A percentile compares a stretch with the other conserved stretches of the same genome.
phyloP scores from a whole-genome alignment of 352 stramenopile species.

The Pelagophyceae sp. region DNA sequence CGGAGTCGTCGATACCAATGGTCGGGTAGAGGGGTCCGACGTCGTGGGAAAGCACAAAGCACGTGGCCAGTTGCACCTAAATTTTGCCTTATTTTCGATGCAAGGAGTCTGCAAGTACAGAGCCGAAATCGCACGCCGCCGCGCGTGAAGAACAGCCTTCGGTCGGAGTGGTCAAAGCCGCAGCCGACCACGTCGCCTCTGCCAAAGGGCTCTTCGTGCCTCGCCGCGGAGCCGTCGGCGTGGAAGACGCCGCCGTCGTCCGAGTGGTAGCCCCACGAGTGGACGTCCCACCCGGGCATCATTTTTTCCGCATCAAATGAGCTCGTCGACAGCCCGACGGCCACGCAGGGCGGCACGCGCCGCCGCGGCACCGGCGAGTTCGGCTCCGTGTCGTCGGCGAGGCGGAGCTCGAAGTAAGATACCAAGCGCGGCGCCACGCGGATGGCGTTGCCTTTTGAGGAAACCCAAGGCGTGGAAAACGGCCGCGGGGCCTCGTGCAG shows the following conservation, averaged over 20 bases:
- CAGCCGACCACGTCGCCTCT: slow-evolving; percentile 4
- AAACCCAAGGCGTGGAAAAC: too few relatives aligned
- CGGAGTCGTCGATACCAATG: neutral
- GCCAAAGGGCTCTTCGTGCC: neutral
- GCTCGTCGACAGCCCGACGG: neutral
- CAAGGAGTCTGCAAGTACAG: too few relatives aligned
- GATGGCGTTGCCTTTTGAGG: too few relatives aligned
- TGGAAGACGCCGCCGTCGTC: slow-evolving; percentile 14
- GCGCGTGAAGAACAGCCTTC: too few relatives aligned
- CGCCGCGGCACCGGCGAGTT: neutral
- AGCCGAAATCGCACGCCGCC: too few relatives aligned
- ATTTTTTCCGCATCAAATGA: neutral
- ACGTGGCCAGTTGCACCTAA: too few relatives aligned
- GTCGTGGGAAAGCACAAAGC: too few relatives aligned
- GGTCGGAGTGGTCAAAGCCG: neutral
- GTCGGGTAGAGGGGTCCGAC: neutral
- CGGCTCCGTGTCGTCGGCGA: neutral
- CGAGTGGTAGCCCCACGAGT: slow-evolving; percentile 3
- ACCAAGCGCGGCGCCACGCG: neutral
- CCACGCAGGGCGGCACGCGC: neutral
- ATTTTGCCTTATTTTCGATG: too few relatives aligned
- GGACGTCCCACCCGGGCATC: slow-evolving; percentile 3
- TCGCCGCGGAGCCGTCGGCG: neutral
- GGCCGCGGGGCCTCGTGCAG: too few relatives aligned
- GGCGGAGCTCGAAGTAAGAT: neutral